Percentiles rank a stretch among this genome's conserved stretches.
These are phyloP conservation scores for Daldinia caldariorum DNA, from an alignment of 495 filamentous ascomycete species.

Conservation along the genomic window DNA sequence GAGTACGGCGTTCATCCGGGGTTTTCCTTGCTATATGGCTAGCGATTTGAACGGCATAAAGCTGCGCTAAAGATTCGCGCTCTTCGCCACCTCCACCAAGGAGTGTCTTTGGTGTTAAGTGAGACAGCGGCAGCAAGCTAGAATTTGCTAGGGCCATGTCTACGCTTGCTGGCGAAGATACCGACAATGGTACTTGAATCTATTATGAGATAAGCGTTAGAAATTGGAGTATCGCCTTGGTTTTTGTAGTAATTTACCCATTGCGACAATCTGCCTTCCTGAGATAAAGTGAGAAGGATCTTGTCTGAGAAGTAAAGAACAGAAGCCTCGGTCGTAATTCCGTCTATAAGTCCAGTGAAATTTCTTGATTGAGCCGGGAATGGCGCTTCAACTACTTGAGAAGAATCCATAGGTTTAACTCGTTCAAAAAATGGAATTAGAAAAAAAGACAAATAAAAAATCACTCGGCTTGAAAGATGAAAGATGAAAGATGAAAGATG, in stretches of 20 bases:
- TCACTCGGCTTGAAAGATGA: neutral
- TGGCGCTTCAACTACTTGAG: conserved; percentile 51
- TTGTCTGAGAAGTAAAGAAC: conserved; percentile 84
- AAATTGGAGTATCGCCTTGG: neutral
- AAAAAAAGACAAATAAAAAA: too few relatives aligned
- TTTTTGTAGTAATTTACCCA: conserved; percentile 70
- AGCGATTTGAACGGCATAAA: conserved; percentile 88
- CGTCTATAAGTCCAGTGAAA: conserved; percentile 70
- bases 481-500: neutral
- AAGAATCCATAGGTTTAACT: conserved; percentile 42
- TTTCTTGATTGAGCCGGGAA: conserved; percentile 83
- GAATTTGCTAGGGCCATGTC: conserved; percentile 64
- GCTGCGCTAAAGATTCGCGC: conserved; percentile 84
- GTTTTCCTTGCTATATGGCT: conserved; percentile 76
- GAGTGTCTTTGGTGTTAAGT: conserved; percentile 87
- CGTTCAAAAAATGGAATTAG: neutral
- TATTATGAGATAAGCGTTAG: conserved; percentile 48
- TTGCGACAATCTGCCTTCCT: conserved; percentile 85
- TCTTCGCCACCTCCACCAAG: conserved; percentile 84
- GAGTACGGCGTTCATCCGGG: conserved; percentile 77
- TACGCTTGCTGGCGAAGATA: conserved; percentile 67
- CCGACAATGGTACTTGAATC: conserved; percentile 88
- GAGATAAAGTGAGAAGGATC: conserved; percentile 89
- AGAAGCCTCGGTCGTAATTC: conserved; percentile 75
- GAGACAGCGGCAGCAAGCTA: conserved; percentile 73